Evolutionary conservation across 2,329 filamentous ascomycete genomes (phyloP).

Genomic region (Penicillium glabrum): DNA sequence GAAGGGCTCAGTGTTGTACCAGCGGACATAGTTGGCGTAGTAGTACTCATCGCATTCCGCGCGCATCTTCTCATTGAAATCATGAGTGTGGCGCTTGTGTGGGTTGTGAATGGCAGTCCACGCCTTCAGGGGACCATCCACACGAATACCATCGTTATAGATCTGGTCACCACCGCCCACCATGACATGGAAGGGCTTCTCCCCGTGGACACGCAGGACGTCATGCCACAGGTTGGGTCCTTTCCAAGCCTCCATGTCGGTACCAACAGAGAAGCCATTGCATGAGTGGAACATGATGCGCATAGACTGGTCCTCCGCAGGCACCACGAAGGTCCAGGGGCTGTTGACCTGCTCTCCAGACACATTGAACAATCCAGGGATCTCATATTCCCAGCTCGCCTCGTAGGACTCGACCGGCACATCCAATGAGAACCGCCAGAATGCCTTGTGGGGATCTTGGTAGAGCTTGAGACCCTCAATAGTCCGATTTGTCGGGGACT

Average conservation of each 20-base stretch:
- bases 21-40: slow-evolving; percentile 60
- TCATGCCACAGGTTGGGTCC: slow-evolving; percentile 66
- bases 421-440: slow-evolving; percentile 59
- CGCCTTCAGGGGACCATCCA: slow-evolving; percentile 72
- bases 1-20: slow-evolving; percentile 70
- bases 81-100: slow-evolving; percentile 57
- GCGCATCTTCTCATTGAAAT: slow-evolving; percentile 66
- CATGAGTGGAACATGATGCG: slow-evolving; percentile 70
- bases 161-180: slow-evolving; percentile 90
- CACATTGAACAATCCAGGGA: slow-evolving; percentile 65
- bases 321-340: slow-evolving; percentile 56
- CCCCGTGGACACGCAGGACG: slow-evolving; percentile 59
- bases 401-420: slow-evolving; percentile 71
- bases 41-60: slow-evolving; percentile 62
- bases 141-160: slow-evolving; percentile 76
- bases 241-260: slow-evolving; percentile 62
- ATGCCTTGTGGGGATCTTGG: slow-evolving; percentile 58
- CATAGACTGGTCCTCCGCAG: slow-evolving; percentile 63
- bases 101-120: slow-evolving; percentile 65
- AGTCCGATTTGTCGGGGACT: slow-evolving; percentile 17
- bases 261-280: slow-evolving; percentile 67
- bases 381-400: slow-evolving; percentile 74
- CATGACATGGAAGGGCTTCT: slow-evolving; percentile 66
- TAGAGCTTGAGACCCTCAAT: slow-evolving; percentile 57
- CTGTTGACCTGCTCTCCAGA: slow-evolving; percentile 56